Conservation (phyloP, 1,139 yeast species). For the Pichia sp. region DNA sequence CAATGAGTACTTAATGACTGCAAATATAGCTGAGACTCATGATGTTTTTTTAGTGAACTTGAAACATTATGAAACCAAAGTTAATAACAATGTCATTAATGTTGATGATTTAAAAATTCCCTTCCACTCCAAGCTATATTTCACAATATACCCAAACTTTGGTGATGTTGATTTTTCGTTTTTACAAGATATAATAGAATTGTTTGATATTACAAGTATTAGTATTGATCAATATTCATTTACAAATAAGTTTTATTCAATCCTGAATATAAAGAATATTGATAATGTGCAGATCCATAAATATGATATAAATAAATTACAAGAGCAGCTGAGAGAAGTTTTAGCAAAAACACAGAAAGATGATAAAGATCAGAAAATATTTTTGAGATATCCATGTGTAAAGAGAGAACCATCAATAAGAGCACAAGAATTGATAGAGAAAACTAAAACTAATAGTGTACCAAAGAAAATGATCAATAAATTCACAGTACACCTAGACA, state of each 20-base stretch:
- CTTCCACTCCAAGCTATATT: slow-evolving; percentile 1
- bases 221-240: slow-evolving; percentile 7
- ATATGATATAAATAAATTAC: slow-evolving; percentile 3
- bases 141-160: slow-evolving; percentile 9
- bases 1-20: slow-evolving; percentile 6
- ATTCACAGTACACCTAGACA: background rate
- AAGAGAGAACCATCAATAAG: background rate
- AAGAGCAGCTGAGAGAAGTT: slow-evolving; percentile 1
- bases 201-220: background rate
- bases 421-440: background rate
- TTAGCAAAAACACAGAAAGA: background rate
- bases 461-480: background rate
- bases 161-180: slow-evolving; percentile 1
- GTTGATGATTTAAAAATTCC: slow-evolving; percentile 3
- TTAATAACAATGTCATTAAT: background rate
- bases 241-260: slow-evolving; percentile 2
- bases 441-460: background rate
- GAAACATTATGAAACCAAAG: background rate
- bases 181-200: background rate
- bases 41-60: slow-evolving; percentile 2
- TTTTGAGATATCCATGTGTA: background rate
- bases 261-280: background rate
- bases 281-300: background rate
- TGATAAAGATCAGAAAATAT: background rate
- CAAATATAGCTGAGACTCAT: slow-evolving; percentile 3